Evolutionary conservation across 768 basidiomycete species (phyloP), one percentile per base, ranked within the genome.

Genomic region (Lactarius evosmus): DNA sequence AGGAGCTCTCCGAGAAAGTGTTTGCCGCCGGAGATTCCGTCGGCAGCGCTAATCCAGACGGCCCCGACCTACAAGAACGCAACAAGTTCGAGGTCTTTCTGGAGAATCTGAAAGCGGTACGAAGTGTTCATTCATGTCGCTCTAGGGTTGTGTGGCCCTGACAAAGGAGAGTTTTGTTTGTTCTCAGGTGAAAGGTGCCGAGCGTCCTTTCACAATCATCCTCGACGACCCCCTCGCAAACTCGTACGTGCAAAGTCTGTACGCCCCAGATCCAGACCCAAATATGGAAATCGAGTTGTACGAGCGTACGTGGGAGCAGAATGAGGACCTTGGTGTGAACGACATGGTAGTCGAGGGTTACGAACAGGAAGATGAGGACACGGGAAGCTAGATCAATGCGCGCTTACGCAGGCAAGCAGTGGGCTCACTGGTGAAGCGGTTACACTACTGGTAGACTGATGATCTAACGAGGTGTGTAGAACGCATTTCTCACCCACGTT

Each of bases 181-280:
- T 29, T 34, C 16, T 60, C 12, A 93, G 89, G 83, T 95, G 67
- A 94, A 93, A 76, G 81, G 79, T 50, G 95, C 83, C 14, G 82
- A 87, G 57, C 80, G 79, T 36, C 87, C 89, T 4, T 99, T 96
- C 77, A 98, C 96, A 0, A 73, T 99, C 64, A 89, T 98, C 73
- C 79, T 99, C 11, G 96, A 98, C 71, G 96, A 98, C 72, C 97
- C 97, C 3, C 79, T 98, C 22, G 88, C 93, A 16, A 98, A 98
- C 74, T 95, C 93, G 2, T 95, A 98, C 72, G 78, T 99, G 51
- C 97, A 99, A 74, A 97, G 94, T 73, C 70, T 95, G n/a, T 98
- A 96, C 72, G 96, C 97, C 0, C 97, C 97, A 4, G 96, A 99
- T 72, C 87, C 91, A 0, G 96, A 98, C 72, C 96, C 96, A 1